Evolutionary conservation across 208 protist genomes (phyloP).

Genomic region (Acanthamoeba rhysodes): DNA sequence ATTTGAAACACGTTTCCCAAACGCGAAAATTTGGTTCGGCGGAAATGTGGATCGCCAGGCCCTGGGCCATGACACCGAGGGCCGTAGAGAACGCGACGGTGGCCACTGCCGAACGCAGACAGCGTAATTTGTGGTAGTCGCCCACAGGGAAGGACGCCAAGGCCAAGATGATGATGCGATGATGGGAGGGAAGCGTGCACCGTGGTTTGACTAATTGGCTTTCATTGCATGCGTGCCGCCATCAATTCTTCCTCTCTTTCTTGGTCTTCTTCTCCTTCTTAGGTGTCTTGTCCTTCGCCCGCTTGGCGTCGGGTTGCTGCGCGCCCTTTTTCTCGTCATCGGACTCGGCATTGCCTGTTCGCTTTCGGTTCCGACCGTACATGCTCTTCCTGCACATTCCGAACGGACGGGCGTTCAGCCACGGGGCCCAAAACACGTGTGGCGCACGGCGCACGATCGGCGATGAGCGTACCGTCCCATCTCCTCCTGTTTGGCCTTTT

Average conservation of each 20-base stretch:
- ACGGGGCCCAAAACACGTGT: too few relatives aligned
- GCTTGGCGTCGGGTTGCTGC: background rate
- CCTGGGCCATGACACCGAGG: too few relatives aligned
- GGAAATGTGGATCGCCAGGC: too few relatives aligned
- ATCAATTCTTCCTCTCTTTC: conserved; percentile 22
- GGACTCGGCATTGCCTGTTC: background rate
- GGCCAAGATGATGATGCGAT: too few relatives aligned
- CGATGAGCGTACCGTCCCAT: background rate
- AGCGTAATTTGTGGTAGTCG: too few relatives aligned
- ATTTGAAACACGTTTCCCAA: too few relatives aligned
- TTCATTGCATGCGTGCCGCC: background rate
- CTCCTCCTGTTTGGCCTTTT: background rate
- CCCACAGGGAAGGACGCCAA: too few relatives aligned
- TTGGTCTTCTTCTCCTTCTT: background rate
- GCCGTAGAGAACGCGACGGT: too few relatives aligned
- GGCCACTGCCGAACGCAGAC: too few relatives aligned
- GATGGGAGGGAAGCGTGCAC: too few relatives aligned
- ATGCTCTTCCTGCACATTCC: conserved; percentile 26
- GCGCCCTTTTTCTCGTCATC: background rate
- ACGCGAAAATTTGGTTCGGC: background rate
- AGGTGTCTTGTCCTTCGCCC: background rate
- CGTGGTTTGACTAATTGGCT: too few relatives aligned
- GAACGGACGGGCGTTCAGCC: background rate
- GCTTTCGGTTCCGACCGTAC: conserved; percentile 33
- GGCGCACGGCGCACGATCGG: background rate